Conservation (phyloP, 495 filamentous ascomycete species). For the Geoglossum glabrum region DNA sequence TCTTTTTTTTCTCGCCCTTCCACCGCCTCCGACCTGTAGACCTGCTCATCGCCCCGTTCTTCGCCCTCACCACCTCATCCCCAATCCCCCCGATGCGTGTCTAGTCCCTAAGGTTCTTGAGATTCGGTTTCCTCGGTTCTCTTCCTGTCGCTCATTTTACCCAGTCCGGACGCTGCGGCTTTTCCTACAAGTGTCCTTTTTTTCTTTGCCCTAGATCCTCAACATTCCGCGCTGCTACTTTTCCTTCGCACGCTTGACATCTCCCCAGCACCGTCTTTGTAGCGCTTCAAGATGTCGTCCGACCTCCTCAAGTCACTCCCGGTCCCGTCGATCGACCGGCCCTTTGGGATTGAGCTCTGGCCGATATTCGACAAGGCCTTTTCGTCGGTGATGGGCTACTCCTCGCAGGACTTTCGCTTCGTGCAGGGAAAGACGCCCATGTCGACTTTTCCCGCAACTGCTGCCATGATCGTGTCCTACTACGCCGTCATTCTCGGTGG, state of each 20-base stretch:
- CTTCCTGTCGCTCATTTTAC: constrained; percentile 2
- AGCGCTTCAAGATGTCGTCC: neutral
- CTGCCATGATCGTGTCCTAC: constrained; percentile 36
- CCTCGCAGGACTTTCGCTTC: constrained; percentile 40
- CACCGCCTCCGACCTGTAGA: too few relatives aligned
- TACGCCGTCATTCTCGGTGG: constrained; percentile 48
- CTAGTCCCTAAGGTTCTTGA: neutral
- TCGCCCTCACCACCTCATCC: neutral
- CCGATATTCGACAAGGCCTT: constrained; percentile 24
- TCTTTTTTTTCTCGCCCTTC: neutral
- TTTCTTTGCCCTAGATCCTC: neutral
- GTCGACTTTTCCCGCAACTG: constrained; percentile 37
- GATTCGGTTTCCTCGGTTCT: neutral
- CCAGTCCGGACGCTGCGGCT: neutral
- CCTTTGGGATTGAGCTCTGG: constrained; percentile 25
- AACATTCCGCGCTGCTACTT: neutral
- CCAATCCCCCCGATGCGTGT: neutral
- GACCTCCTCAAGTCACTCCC: constrained; percentile 1
- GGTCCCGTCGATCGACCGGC: constrained; percentile 22
- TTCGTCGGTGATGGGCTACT: constrained; percentile 23
- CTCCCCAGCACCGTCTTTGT: neutral
- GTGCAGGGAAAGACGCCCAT: constrained; percentile 35
- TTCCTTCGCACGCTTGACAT: neutral
- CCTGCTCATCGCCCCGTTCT: too few relatives aligned
- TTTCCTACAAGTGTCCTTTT: neutral